Evolutionary conservation across 352 stramenopile genomes (phyloP).

Genomic region (Proteromonas lacertae): DNA sequence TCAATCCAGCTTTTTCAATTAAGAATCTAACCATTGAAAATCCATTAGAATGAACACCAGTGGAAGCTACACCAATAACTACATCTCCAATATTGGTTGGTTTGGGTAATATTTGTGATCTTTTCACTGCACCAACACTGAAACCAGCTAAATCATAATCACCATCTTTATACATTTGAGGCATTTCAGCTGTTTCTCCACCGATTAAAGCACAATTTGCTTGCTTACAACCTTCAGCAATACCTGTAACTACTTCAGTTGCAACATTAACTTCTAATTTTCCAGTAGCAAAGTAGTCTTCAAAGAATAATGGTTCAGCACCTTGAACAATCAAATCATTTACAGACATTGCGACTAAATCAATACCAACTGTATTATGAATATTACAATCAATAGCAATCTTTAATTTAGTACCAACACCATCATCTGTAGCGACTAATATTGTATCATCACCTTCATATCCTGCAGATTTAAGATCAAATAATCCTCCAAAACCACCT

Average conservation of each 20-base stretch:
- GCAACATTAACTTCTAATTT: constrained; percentile 72
- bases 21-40: constrained; percentile 90
- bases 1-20: constrained; percentile 42
- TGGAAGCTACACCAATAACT: constrained; percentile 69
- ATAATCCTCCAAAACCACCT: constrained; percentile 80
- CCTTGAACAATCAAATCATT: constrained; percentile 96
- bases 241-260: constrained; percentile 63
- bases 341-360: constrained; percentile 95
- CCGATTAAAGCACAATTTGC: constrained; percentile 13
- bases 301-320: constrained; percentile 92
- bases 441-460: constrained; percentile 76
- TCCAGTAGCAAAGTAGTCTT: constrained; percentile 94
- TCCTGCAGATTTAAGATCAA: constrained; percentile 77
- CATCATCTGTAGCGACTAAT: constrained; percentile 71
- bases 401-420: constrained; percentile 88
- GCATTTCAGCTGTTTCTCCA: constrained; percentile 84
- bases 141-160: constrained; percentile 97
- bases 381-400: constrained; percentile 35
- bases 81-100: constrained; percentile 36
- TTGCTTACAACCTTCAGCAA: constrained; percentile 79
- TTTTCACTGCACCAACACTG: constrained; percentile 66
- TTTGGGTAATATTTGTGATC: not conserved
- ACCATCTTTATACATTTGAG: constrained; percentile 80
- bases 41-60: constrained; percentile 86
- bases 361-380: constrained; percentile 77